Conservation (phyloP, 805 yeast genomes). For the Grigorovia yakushimaensis region DNA sequence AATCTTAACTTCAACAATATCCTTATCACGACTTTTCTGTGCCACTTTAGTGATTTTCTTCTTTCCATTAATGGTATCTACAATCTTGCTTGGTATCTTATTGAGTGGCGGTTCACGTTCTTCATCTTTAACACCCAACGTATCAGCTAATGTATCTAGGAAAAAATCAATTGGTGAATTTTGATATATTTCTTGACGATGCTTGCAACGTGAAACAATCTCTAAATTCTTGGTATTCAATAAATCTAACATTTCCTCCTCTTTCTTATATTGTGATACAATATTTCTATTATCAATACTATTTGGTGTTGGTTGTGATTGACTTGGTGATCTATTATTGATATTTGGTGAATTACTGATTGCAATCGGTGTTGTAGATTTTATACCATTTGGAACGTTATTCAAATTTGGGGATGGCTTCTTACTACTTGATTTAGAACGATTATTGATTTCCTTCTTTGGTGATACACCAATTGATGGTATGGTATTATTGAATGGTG, state of each 20-base stretch:
- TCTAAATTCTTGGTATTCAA: constrained; percentile 24
- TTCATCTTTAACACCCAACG: constrained; percentile 24
- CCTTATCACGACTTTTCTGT: constrained; percentile 27
- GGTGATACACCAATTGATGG: constrained; percentile 3
- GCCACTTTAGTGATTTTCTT: constrained; percentile 24
- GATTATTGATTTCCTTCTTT: constrained; percentile 1
- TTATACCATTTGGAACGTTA: constrained; percentile 8
- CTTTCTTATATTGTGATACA: constrained; percentile 19
- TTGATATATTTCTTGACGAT: constrained; percentile 26
- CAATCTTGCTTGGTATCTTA: constrained; percentile 14
- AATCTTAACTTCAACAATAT: constrained; percentile 16
- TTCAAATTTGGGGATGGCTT: constrained; percentile 10
- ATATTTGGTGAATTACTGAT: constrained; percentile 9
- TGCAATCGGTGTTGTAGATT: constrained; percentile 17
- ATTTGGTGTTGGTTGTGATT: constrained; percentile 2
- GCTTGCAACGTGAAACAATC: constrained; percentile 26
- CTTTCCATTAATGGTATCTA: constrained; percentile 27
- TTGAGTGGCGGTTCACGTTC: constrained; percentile 17
- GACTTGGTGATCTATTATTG: constrained; percentile 11
- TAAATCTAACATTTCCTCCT: constrained; percentile 23
- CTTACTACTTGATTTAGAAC: constrained; percentile 7
- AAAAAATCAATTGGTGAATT: constrained; percentile 26
- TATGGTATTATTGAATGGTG: background rate
- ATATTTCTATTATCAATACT: constrained; percentile 3
- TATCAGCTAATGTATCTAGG: constrained; percentile 25